Conservation (phyloP, 1,139 yeast genomes). For the Yamadazyma jaroonii region DNA sequence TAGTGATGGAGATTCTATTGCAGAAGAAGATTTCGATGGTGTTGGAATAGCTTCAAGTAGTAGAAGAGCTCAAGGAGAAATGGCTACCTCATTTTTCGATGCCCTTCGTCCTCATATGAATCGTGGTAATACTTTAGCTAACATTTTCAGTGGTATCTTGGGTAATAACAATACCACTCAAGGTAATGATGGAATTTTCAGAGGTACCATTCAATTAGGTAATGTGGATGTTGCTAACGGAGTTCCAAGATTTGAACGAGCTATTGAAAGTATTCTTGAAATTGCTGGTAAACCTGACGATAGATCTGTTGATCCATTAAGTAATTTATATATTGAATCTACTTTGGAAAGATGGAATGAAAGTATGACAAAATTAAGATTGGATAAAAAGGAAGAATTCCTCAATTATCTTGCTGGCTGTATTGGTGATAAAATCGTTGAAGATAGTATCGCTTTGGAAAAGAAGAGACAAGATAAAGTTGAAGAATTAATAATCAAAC, state of each 20-base stretch:
- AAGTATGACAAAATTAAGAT: constrained; percentile 48
- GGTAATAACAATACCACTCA: constrained; percentile 4
- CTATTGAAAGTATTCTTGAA: constrained; percentile 27
- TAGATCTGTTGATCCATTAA: constrained; percentile 16
- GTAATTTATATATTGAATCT: constrained; percentile 44
- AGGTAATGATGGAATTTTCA: constrained; percentile 16
- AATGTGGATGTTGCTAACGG: constrained; percentile 9
- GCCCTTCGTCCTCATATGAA: constrained; percentile 22
- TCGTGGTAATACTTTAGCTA: constrained; percentile 16
- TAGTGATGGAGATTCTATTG: constrained; percentile 20
- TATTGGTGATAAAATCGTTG: constrained; percentile 52
- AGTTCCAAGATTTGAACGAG: constrained; percentile 20
- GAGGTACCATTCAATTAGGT: constrained; percentile 17
- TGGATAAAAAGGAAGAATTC: constrained; percentile 36
- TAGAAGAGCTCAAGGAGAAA: constrained; percentile 19
- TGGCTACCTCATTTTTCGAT: constrained; percentile 24
- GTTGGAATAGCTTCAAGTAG: constrained; percentile 11
- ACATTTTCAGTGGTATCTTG: constrained; percentile 19
- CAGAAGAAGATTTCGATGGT: constrained; percentile 21
- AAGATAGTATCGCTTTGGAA: constrained; percentile 41
- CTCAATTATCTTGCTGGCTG: constrained; percentile 46
- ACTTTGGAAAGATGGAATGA: constrained; percentile 74
- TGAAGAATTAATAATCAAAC: constrained; percentile 30
- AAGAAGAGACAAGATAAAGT: constrained; percentile 27
- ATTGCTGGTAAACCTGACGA: constrained; percentile 11